Evolutionary conservation across 1,284 basidiomycete species (phyloP).

Genomic region (Rhodofomes roseus): DNA sequence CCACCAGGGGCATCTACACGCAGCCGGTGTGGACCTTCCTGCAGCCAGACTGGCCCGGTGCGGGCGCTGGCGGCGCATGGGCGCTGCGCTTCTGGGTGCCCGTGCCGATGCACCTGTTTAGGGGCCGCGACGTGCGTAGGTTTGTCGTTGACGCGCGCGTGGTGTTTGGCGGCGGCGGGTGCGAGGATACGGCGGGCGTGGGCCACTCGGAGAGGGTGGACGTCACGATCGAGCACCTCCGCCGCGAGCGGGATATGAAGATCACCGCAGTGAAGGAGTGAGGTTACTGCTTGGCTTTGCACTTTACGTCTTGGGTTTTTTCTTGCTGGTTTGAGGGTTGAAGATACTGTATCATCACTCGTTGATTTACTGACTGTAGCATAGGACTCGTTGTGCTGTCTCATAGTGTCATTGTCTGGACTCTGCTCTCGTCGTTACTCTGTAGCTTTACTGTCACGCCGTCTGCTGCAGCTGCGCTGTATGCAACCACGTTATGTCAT

Average conservation of each 20-base stretch:
- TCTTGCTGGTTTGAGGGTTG: background rate
- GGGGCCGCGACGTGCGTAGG: conserved; percentile 10
- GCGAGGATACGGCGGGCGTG: conserved; percentile 7
- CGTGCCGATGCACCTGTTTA: conserved; percentile 15
- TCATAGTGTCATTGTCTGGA: background rate
- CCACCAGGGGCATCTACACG: conserved; percentile 11
- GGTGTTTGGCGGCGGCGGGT: conserved; percentile 9
- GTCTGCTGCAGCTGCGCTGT: background rate
- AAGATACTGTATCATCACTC: background rate
- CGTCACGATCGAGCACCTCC: conserved; percentile 4
- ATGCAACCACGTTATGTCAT: background rate
- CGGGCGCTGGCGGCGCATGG: conserved; percentile 12
- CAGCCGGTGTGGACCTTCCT: conserved; percentile 10
- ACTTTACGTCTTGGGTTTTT: background rate
- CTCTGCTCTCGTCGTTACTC: background rate
- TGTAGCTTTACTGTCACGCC: background rate
- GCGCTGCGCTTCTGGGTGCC: conserved; percentile 20
- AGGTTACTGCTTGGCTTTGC: background rate
- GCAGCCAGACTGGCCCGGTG: conserved; percentile 4
- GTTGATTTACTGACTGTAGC: background rate
- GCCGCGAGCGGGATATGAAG: conserved; percentile 2
- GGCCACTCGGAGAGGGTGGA: background rate
- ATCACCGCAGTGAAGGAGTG: background rate
- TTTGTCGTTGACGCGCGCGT: conserved; percentile 16
- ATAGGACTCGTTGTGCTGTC: background rate